Base-by-base conservation (phyloP, 2,329 filamentous ascomycete genomes). In the Colletotrichum trifolii region DNA sequence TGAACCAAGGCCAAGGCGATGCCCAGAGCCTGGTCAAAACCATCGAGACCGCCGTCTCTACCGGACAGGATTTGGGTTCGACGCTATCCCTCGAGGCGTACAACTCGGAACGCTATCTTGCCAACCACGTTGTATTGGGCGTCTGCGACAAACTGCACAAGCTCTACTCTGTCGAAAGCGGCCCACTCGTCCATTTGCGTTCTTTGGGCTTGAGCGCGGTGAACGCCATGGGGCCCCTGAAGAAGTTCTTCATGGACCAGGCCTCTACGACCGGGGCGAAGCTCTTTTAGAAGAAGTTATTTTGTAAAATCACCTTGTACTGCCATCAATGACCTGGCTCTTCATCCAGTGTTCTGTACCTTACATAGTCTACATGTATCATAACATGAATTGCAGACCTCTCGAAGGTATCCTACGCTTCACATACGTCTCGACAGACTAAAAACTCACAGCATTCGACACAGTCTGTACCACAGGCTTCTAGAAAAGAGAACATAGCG, bases 1-100 rank as follows among this genome's bases (percentile, higher is more conserved):
- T 99, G 12, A 99, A 99, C 74, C 91, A 96, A 72, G 96, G 96
- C 2, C 90, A 98, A 68, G 94, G 89, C 15, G 96, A 99, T 74
- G 91, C 96, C 1, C 89, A 93, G 71, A 91, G 91, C 57, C 86
- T 99, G 0, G 88, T 89, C 7, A 85, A 84, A 67, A 89, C 89
- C 1, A 91, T 99, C 54, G 88, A 89, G 66, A 90, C 90, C 69
- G 91, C 93, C 4, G 89, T 96, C 15, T 81, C 84, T 47, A 92
- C 96, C 68, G 96, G 96, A 1, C 91, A 94, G 82, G 96, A 99
- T 73, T 87, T 98, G 38, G 96, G 96, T 33, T 87, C 89, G 15
- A 81, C 87, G 40, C 85, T 96, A 76, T 89, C 91, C 5, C 83
- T 99, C 34, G 94, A 97, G 76, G 78, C 87, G 13, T 99, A 98